Percentiles rank a stretch among this genome's conserved stretches.
Conservation (phyloP, 1,284 basidiomycete species). For the Cryptococcus depauperatus region DNA sequence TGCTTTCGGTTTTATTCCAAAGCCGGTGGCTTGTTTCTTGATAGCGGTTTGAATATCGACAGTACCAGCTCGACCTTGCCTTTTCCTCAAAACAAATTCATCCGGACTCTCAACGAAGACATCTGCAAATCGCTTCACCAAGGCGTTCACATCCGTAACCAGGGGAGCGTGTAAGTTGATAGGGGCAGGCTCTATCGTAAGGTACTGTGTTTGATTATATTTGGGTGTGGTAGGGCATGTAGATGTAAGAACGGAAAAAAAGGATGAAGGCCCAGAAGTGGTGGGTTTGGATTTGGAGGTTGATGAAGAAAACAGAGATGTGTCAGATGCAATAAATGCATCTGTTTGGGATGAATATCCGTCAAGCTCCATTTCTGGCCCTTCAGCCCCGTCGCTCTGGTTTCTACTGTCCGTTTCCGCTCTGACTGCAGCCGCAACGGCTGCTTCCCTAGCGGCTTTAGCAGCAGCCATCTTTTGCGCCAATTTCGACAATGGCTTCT, state of each 20-base stretch:
- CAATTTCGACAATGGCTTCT: slow-evolving; percentile 49
- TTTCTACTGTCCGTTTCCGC: not conserved
- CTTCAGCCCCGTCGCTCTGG: no score
- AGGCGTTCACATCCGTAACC: slow-evolving; percentile 19
- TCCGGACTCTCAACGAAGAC: slow-evolving; percentile 49
- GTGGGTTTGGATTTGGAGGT: slow-evolving; percentile 1
- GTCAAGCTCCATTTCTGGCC: slow-evolving; percentile 12
- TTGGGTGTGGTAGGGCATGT: not conserved
- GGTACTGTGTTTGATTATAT: not conserved
- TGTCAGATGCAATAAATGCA: slow-evolving; percentile 1
- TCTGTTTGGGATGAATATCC: not conserved
- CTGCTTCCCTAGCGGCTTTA: slow-evolving; percentile 24
- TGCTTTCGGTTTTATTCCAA: slow-evolving; percentile 8
- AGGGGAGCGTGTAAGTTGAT: slow-evolving; percentile 28
- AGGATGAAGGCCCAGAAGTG: slow-evolving; percentile 21
- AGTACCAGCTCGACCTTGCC: slow-evolving; percentile 46
- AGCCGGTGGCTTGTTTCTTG: slow-evolving; percentile 13
- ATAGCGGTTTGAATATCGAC: slow-evolving; percentile 16
- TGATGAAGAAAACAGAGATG: slow-evolving; percentile 5
- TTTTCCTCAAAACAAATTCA: slow-evolving; percentile 48
- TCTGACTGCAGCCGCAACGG: slow-evolving; percentile 16
- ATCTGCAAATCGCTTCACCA: slow-evolving; percentile 25
- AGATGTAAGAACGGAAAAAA: slow-evolving; percentile 40
- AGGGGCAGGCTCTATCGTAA: slow-evolving; percentile 8
- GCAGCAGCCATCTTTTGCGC: slow-evolving; percentile 49